These are phyloP conservation scores for Conringia planisiliqua DNA, from an alignment of 345 rosid species.

Conservation along the genomic window DNA sequence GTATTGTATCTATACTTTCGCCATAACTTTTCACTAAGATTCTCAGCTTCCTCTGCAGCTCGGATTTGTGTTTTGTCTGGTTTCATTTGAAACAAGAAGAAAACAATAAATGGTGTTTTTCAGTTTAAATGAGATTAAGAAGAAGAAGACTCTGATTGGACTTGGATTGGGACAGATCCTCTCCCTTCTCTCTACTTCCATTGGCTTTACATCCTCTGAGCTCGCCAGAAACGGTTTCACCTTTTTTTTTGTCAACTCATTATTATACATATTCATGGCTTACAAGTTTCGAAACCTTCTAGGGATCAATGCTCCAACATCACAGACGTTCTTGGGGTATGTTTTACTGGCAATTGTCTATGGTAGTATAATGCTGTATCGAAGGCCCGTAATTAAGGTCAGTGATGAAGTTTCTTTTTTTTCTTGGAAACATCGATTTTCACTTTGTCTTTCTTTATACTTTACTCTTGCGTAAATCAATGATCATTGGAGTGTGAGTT, in stretches of 20 bases:
- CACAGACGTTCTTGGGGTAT: constrained; percentile 56
- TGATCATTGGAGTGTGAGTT: background rate
- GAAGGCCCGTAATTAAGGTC: constrained; percentile 46
- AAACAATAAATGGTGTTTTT: background rate
- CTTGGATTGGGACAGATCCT: constrained; percentile 76
- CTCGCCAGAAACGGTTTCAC: constrained; percentile 57
- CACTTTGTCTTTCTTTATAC: background rate
- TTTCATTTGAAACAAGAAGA: too few relatives aligned
- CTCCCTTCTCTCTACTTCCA: constrained; percentile 55
- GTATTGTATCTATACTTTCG: too few relatives aligned
- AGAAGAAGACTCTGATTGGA: constrained; percentile 54
- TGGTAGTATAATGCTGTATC: constrained; percentile 49
- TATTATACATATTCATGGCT: background rate
- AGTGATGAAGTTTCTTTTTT: background rate
- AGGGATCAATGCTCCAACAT: constrained; percentile 64
- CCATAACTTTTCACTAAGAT: too few relatives aligned
- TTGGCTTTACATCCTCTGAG: constrained; percentile 51
- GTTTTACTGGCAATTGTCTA: constrained; percentile 45
- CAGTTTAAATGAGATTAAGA: constrained; percentile 42
- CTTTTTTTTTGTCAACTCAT: background rate
- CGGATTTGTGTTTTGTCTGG: too few relatives aligned
- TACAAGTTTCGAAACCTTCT: background rate
- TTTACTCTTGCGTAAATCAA: too few relatives aligned
- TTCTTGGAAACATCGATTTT: background rate
- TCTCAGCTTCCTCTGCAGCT: too few relatives aligned